These are phyloP conservation scores for Citrus hindsii DNA, from an alignment of 345 rosid genomes.

Conservation along the genomic window DNA sequence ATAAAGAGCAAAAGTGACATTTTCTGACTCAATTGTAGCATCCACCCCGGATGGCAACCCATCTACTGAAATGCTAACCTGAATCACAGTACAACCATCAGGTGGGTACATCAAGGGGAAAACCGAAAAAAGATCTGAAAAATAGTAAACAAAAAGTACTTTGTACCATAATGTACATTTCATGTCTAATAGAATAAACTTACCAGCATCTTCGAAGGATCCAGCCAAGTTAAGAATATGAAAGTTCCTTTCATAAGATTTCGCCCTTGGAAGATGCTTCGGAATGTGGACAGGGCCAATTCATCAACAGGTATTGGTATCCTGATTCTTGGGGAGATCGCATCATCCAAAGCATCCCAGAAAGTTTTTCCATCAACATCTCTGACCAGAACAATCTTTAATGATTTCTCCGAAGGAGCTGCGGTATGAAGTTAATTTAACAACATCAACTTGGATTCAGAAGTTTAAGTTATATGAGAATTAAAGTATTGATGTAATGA, in stretches of 20 bases:
- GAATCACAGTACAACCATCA: slow-evolving; percentile 1
- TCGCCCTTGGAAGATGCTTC: slow-evolving; percentile 58
- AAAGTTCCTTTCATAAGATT: slow-evolving; percentile 68
- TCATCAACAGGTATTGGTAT: slow-evolving; percentile 47
- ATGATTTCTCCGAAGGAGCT: slow-evolving; percentile 68
- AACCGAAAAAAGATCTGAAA: neutral
- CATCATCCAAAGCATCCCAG: slow-evolving; percentile 85
- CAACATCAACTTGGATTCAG: neutral
- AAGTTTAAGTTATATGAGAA: neutral
- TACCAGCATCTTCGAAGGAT: slow-evolving; percentile 67
- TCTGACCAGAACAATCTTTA: slow-evolving; percentile 84
- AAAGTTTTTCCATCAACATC: slow-evolving; percentile 94
- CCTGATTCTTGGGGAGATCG: slow-evolving; percentile 69
- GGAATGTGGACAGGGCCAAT: slow-evolving; percentile 62
- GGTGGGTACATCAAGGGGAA: neutral
- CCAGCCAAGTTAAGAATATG: slow-evolving; percentile 74
- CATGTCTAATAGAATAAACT: slow-evolving; percentile 22
- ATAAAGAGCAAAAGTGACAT: slow-evolving; percentile 57
- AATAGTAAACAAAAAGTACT: neutral
- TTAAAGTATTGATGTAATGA: neutral
- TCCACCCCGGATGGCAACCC: slow-evolving; percentile 50
- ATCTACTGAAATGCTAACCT: slow-evolving; percentile 62
- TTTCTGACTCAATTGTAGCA: slow-evolving; percentile 60
- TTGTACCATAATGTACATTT: neutral
- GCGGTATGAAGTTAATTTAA: slow-evolving; percentile 14